Base-by-base conservation (phyloP, 2,329 filamentous ascomycete species). In the Ophiostoma himal-ulmi region DNA sequence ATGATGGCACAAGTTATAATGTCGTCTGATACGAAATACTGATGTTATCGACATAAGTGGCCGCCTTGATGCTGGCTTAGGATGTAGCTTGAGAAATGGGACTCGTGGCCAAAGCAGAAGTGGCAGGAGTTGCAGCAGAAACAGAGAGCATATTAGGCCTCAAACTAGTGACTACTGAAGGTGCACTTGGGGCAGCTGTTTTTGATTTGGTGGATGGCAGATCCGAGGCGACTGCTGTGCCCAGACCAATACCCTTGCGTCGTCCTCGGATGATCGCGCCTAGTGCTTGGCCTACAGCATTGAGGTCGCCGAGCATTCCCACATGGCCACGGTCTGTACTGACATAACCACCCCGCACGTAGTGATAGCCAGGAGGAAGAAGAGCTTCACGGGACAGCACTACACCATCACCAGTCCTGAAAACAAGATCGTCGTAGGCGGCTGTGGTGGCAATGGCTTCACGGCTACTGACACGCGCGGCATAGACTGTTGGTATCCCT, bases 331-430 rank as follows among this genome's bases (percentile, higher is more conserved):
- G 84, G 74, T 96, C 92, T 69, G 90, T 93, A 74, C 88, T 89
- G 14, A 97, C 87, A 22, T 92, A 82, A 0, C 93, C 93, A 14
- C 89, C 90, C 65, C 85, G 87, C 1, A 89, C 92, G 48, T 91
- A 83, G 67, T 86, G 84, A 77, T 97, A 97, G 0, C 93, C 93
- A 2, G 86, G 81, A 0, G 94, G 94, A 62, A 96, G 79, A 91
- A 96, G 94, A 0, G 93, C 91, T 72, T 94, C 92, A 68, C 88
- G 88, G 0, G 94, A 92, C 7, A 97, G 84, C 70, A 94, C 93
- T 0, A 98, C 94, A 0, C 94, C 94, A 77, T 98, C 94, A 1
- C 94, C 93, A 30, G 89, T 90, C 0, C 91, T 90, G 80, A 97
- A 97, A 0, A 92, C 86, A 2, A 98, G 83, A 75, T 96, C 90